These are phyloP conservation scores for Fusarium sp. DNA, from an alignment of 2,329 filamentous ascomycete species.

Conservation along the genomic window DNA sequence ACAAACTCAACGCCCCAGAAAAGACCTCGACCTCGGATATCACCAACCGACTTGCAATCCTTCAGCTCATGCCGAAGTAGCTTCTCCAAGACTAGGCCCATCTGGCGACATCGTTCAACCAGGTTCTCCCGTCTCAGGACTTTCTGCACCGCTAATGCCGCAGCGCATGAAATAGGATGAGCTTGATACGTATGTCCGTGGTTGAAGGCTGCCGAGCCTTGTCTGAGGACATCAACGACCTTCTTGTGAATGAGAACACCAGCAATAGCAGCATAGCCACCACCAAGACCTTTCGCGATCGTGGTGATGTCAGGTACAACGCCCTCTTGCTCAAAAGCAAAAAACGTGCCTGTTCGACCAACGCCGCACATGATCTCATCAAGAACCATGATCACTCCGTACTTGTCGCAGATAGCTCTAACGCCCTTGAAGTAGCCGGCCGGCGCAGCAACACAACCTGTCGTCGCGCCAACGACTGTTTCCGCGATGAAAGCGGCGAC, in stretches of 20 bases:
- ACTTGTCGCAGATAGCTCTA: constrained; percentile 57
- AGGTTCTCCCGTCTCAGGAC: constrained; percentile 67
- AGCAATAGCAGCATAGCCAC: constrained; percentile 63
- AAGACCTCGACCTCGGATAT: constrained; percentile 38
- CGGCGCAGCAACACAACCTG: constrained; percentile 49
- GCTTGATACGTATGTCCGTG: constrained; percentile 72
- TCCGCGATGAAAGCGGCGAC: constrained; percentile 67
- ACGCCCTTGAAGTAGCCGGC: constrained; percentile 26
- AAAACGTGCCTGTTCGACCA: constrained; percentile 65
- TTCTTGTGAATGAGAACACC: constrained; percentile 65
- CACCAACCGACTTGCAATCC: background rate
- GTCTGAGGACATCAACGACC: constrained; percentile 56
- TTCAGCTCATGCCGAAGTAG: background rate
- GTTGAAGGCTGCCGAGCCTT: constrained; percentile 48
- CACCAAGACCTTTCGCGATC: constrained; percentile 62
- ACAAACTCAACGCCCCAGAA: constrained; percentile 61
- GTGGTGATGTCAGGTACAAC: constrained; percentile 34
- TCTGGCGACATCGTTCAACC: constrained; percentile 63
- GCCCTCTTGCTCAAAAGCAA: constrained; percentile 60
- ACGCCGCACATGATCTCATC: constrained; percentile 70
- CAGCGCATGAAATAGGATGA: constrained; percentile 66
- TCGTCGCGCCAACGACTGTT: constrained; percentile 62
- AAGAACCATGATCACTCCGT: constrained; percentile 66
- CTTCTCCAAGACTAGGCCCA: constrained; percentile 52
- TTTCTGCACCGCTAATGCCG: constrained; percentile 69